A percentile compares a stretch with the other conserved stretches of the same genome.
Conservation (phyloP, 768 basidiomycete genomes). For the Fibroporia radiculosa region DNA sequence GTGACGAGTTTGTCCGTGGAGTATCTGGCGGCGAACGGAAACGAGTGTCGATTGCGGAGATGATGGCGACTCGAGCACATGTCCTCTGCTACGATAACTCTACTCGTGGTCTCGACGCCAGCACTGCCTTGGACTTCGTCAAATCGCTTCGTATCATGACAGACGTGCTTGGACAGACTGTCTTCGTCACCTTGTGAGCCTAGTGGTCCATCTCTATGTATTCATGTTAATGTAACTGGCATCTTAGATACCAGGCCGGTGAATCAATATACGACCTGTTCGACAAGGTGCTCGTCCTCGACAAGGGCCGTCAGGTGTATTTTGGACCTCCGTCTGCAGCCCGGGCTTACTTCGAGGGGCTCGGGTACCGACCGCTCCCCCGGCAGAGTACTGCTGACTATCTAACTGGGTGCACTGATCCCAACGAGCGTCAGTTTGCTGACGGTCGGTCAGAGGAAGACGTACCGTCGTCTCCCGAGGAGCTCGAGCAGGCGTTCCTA, state of each 20-base stretch:
- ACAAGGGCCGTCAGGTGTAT: slow-evolving; percentile 76
- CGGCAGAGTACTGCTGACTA: slow-evolving; percentile 85
- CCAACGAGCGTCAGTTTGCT: slow-evolving; percentile 77
- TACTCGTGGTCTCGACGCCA: slow-evolving; percentile 76
- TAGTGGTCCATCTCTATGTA: not conserved
- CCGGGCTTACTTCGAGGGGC: slow-evolving; percentile 65
- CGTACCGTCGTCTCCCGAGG: slow-evolving; percentile 61
- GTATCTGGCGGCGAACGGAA: slow-evolving; percentile 79
- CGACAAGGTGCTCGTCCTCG: slow-evolving; percentile 83
- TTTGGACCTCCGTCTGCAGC: slow-evolving; percentile 71
- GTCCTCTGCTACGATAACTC: slow-evolving; percentile 83
- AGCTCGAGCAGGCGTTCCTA: slow-evolving; percentile 57
- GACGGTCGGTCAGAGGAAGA: slow-evolving; percentile 47
- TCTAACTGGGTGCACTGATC: slow-evolving; percentile 76
- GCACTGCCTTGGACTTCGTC: slow-evolving; percentile 82
- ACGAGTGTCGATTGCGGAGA: slow-evolving; percentile 77
- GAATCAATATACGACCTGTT: slow-evolving; percentile 73
- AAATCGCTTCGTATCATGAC: slow-evolving; percentile 77
- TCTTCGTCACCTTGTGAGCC: slow-evolving; percentile 62
- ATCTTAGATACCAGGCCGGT: slow-evolving; percentile 51
- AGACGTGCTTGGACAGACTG: slow-evolving; percentile 73
- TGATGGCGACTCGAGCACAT: slow-evolving; percentile 75
- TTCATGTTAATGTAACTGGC: not conserved
- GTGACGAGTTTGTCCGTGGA: slow-evolving; percentile 80
- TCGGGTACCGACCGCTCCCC: slow-evolving; percentile 69